These are phyloP conservation scores for Jacaranda copaia DNA, from an alignment of 257 asterid genomes.

Conservation along the genomic window DNA sequence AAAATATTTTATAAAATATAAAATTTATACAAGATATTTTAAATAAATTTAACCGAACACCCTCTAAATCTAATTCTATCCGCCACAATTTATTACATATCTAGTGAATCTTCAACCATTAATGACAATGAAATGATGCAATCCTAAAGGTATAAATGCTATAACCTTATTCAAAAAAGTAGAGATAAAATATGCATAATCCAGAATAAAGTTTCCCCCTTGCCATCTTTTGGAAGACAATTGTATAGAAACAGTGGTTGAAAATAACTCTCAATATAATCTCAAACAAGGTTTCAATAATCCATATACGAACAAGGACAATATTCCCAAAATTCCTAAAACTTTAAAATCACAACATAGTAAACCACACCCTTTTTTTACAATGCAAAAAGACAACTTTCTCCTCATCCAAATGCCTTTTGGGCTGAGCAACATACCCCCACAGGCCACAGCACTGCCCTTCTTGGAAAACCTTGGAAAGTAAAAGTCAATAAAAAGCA, in stretches of 20 bases:
- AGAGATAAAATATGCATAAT: background rate
- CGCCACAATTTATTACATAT: background rate
- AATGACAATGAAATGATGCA: background rate
- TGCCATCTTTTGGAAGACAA: background rate
- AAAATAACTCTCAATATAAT: conserved; percentile 2
- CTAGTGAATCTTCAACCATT: conserved; percentile 28
- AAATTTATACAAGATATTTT: too few relatives aligned
- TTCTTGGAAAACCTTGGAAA: too few relatives aligned
- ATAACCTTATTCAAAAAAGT: conserved; percentile 22
- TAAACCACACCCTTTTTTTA: background rate
- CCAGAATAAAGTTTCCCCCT: background rate
- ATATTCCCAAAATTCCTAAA: background rate
- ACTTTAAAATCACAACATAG: too few relatives aligned
- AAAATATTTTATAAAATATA: too few relatives aligned
- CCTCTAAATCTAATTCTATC: conserved; percentile 19
- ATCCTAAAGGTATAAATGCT: conserved; percentile 30
- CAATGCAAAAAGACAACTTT: conserved; percentile 17
- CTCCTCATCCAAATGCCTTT: conserved; percentile 11
- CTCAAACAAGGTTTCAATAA: background rate
- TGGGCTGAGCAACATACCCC: background rate
- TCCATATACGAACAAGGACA: background rate
- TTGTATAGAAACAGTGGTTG: background rate
- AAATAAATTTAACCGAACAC: too few relatives aligned
- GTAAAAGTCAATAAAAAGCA: too few relatives aligned
- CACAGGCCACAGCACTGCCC: too few relatives aligned